Evolutionary conservation across 768 basidiomycete genomes (phyloP), one percentile per base, ranked within the genome.

Genomic region (Boletus tomentosulus): DNA sequence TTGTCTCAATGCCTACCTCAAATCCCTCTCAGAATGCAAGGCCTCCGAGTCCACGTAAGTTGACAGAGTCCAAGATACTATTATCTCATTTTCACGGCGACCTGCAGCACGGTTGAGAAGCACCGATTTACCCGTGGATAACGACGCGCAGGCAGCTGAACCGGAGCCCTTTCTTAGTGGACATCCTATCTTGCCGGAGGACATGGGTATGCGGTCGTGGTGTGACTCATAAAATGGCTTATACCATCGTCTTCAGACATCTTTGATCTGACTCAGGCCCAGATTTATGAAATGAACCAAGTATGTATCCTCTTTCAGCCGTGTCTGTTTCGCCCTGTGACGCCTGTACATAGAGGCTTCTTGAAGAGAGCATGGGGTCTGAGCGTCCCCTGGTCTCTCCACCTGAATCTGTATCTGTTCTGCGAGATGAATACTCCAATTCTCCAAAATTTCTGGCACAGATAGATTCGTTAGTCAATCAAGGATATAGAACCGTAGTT

Each of bases 401-500:
- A 16, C 71, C 86, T 46, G 73, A 74, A 11, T 74, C 82, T 3
- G 80, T 87, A 56, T 67, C 76, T 1, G 68, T 69, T 3, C 72
- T 92, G 43, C 81, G 85, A 28, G 73, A 68, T 6, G 89, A 91
- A 70, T 92, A 92, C 60, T 73, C 74, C 33, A 83, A 82, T 3
- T 76, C 83, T 0, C 72, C 72, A 9, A 63, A 72, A 6, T 91
- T 94, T 63, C 64, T 87, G 6, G 74, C 78, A 52, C 91, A 96
- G 71, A 87, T 98, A 56, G 82, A 88, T 58, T 83, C 81, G 72
- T 72, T 98, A 22, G 71, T 74, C 45, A 61, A 59, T 15, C 72
- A 83, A 42, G 92, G 91, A 2, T 94, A 81, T 72, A 73, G 73
- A 33, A 74, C 72, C 11, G 75, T 96, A 41, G 78, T 91, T 63